Conservation (phyloP, 768 basidiomycete species). For the Coprinellus aureogranulatus region DNA sequence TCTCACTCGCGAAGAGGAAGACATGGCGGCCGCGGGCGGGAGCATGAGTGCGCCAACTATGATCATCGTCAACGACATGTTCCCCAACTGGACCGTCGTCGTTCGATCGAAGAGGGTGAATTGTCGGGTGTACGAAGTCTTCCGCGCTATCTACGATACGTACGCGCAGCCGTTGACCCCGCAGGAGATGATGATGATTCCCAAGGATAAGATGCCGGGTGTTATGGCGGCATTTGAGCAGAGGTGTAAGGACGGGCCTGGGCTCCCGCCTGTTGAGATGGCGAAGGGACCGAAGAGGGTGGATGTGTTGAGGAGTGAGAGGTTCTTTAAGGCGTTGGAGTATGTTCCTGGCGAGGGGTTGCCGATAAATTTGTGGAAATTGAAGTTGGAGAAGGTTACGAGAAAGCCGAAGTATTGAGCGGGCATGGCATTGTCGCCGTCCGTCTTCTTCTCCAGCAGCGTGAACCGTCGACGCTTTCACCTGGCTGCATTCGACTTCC, state of each 20-base stretch:
- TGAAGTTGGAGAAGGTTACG: not conserved
- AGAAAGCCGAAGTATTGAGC: too few relatives aligned
- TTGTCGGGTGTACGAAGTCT: constrained; percentile 53
- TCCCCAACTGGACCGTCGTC: not conserved
- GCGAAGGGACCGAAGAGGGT: constrained; percentile 52
- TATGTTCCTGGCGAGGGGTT: constrained; percentile 15
- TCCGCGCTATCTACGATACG: constrained; percentile 52
- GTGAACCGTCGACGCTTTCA: too few relatives aligned
- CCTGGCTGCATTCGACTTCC: too few relatives aligned
- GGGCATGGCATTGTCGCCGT: too few relatives aligned
- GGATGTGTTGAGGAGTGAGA: constrained; percentile 50
- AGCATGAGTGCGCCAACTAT: not conserved
- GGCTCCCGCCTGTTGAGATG: constrained; percentile 39
- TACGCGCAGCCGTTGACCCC: constrained; percentile 43
- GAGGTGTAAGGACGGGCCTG: constrained; percentile 43
- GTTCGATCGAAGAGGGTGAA: not conserved
- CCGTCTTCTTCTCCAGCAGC: too few relatives aligned
- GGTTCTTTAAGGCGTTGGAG: constrained; percentile 52
- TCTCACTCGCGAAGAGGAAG: not conserved
- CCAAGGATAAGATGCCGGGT: constrained; percentile 26
- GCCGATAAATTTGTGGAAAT: not conserved
- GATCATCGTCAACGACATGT: not conserved
- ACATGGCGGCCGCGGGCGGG: not conserved
- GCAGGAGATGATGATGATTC: constrained; percentile 34
- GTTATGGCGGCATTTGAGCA: constrained; percentile 44